Conservation (phyloP, 768 basidiomycete genomes). For the Boletus bicolor region DNA sequence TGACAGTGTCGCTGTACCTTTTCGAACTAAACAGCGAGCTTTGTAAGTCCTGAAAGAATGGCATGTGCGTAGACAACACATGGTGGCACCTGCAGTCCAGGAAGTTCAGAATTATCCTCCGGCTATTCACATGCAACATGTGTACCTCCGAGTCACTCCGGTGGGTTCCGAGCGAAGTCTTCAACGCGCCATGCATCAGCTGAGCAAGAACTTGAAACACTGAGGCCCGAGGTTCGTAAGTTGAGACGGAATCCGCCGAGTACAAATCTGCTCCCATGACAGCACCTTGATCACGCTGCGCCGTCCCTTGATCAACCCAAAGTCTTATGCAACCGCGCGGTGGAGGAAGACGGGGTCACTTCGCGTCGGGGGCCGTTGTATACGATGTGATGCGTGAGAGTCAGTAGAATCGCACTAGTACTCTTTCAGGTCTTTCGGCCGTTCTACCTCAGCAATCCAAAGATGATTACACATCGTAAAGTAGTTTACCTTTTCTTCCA, state of each 20-base stretch:
- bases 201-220: constrained; percentile 1
- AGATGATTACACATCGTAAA: constrained; percentile 5
- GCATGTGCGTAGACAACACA: background rate
- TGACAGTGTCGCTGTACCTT: background rate
- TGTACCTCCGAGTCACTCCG: background rate
- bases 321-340: background rate
- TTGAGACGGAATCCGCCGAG: background rate
- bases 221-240: too few relatives aligned
- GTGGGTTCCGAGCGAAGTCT: background rate
- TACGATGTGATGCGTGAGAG: constrained; percentile 8
- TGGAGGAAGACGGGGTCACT: background rate
- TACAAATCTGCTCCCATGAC: background rate
- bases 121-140: background rate
- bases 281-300: background rate
- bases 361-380: background rate
- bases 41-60: background rate
- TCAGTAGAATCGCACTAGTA: background rate
- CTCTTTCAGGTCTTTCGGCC: constrained; percentile 6
- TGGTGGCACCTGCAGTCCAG: background rate
- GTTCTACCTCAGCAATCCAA: constrained; percentile 1
- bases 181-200: background rate
- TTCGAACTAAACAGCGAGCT: background rate
- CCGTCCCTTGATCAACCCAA: constrained; percentile 6
- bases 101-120: background rate
- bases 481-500: background rate